Conservation (phyloP, 2,329 filamentous ascomycete genomes). For the Rutstroemia sp. region DNA sequence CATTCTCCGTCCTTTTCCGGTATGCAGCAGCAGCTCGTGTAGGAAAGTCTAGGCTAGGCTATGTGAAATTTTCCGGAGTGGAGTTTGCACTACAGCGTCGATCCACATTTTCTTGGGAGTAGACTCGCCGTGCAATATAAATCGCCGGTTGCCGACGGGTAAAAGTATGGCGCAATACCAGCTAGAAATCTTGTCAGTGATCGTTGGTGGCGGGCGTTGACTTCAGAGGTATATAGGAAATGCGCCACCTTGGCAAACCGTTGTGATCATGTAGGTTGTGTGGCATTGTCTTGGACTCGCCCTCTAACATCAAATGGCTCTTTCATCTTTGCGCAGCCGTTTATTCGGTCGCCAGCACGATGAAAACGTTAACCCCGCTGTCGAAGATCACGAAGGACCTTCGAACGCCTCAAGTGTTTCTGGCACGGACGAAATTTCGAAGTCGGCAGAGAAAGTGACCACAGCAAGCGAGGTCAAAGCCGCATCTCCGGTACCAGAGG, state of each 20-base stretch:
- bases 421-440: background rate
- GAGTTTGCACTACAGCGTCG: background rate
- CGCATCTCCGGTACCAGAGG: slow-evolving; percentile 26
- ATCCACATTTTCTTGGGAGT: background rate
- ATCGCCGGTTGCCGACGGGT: background rate
- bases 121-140: background rate
- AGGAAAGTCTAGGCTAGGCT: no score
- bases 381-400: background rate
- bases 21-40: no score
- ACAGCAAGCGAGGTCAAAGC: background rate
- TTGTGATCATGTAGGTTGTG: background rate
- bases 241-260: background rate
- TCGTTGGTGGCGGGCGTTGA: background rate
- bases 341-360: background rate
- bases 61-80: no score
- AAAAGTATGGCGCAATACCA: background rate
- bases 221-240: background rate
- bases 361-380: background rate
- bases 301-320: background rate
- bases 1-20: no score
- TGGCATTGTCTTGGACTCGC: background rate
- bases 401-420: background rate
- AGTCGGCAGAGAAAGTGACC: background rate
- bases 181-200: background rate
- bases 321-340: background rate